A percentile compares a stretch with the other conserved stretches of the same genome.
These are phyloP conservation scores for Hymenoscyphus fructigenus DNA, from an alignment of 2,329 filamentous ascomycete genomes.

Conservation along the genomic window DNA sequence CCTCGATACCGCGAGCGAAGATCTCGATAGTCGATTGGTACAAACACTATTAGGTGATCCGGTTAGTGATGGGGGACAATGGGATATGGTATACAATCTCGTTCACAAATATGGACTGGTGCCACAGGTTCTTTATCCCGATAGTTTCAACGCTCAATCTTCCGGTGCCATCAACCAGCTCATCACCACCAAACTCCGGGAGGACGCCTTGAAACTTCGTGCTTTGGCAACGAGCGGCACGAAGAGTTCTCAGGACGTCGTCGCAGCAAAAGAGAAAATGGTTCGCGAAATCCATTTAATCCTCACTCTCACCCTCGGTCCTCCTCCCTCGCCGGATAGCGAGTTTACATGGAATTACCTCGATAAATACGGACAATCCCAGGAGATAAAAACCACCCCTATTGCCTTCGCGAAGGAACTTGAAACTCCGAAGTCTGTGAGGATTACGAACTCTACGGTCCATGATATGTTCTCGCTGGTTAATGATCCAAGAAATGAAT, in stretches of 20 bases:
- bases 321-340: slow-evolving; percentile 67
- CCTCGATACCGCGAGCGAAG: slow-evolving; percentile 69
- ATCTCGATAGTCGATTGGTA: slow-evolving; percentile 71
- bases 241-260: slow-evolving; percentile 35
- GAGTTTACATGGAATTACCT: slow-evolving; percentile 80
- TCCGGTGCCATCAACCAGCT: slow-evolving; percentile 69
- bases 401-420: slow-evolving; percentile 70
- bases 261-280: slow-evolving; percentile 66
- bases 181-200: slow-evolving; percentile 82
- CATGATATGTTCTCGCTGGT: slow-evolving; percentile 76
- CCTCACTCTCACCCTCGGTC: slow-evolving; percentile 78
- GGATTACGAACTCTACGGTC: slow-evolving; percentile 60
- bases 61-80: slow-evolving; percentile 81
- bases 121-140: slow-evolving; percentile 77
- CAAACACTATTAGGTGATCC: slow-evolving; percentile 67
- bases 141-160: slow-evolving; percentile 75
- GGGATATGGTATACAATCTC: slow-evolving; percentile 88
- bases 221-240: slow-evolving; percentile 44
- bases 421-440: slow-evolving; percentile 55
- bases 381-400: slow-evolving; percentile 64
- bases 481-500: slow-evolving; percentile 79
- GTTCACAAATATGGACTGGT: slow-evolving; percentile 88
- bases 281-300: slow-evolving; percentile 78
- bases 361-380: slow-evolving; percentile 65
- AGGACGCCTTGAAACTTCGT: slow-evolving; percentile 75